Base-by-base conservation (phyloP, 179 eudicot species). In the Silene noctiflora region DNA sequence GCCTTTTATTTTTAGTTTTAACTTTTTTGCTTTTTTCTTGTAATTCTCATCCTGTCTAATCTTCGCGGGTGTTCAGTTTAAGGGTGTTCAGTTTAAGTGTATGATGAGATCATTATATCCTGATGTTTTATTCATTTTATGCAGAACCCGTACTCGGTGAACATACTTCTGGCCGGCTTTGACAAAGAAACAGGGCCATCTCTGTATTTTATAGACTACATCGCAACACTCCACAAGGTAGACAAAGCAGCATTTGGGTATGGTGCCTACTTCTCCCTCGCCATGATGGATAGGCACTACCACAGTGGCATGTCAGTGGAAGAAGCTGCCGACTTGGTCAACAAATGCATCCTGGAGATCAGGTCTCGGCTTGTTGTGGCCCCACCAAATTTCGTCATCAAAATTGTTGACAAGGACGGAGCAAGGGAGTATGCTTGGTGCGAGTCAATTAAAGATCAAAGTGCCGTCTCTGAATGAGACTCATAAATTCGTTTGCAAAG, bases 161-260 rank as follows among this genome's bases (percentile, higher is more conserved):
- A 94, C 75, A 80, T 94, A n/a, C 79, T 94, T 48, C 75, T 92
- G 76, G 97, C 94, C 80, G 98, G 98, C 53, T 94, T 84, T 51
- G 98, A 92, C 87, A 87, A 89, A 75, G 97, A 90, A 65, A 84
- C 82, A 3, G 98, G 97, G 51, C 97, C 97, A 12, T 91, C 98
- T 5, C 84, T 93, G 20, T 90, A 88, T 83, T 90, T 80, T 87
- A 87, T 93, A 5, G 98, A 93, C 80, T 93, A 93, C 78, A 91
- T 93, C 76, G 96, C 98, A 65, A 86, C 93, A 4, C 87, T 92
- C 60, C 97, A 92, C 94, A 94, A 94, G 83, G 87, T 94, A 27
- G 92, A 94, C 75, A 92, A 90, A 82, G 97, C 89, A 16, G 97
- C 98, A 0, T 92, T 94, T 80, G 98, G 97, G n/a, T 94, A 94